Conservation (phyloP, 305 asterid genomes). For the Solanum aculeatissimum region DNA sequence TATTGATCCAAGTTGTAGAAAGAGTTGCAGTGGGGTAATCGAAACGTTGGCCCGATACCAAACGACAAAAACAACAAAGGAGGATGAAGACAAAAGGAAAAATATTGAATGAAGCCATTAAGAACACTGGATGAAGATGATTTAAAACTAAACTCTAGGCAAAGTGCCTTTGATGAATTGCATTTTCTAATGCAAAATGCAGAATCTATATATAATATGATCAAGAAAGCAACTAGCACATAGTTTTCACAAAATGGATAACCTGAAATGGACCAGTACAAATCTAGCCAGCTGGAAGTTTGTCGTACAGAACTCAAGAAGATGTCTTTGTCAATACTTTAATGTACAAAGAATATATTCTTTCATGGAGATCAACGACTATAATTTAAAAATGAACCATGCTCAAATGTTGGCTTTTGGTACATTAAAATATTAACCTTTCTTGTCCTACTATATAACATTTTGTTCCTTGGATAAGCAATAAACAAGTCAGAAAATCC, state of each 20-base stretch:
- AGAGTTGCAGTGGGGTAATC: conserved; percentile 36
- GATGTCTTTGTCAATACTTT: background rate
- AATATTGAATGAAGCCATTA: background rate
- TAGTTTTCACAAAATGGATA: background rate
- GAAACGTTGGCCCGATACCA: conserved; percentile 15
- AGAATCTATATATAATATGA: background rate
- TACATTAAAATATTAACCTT: background rate
- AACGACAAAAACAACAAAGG: background rate
- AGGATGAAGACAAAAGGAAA: background rate
- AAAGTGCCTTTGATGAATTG: background rate
- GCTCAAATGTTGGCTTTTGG: background rate
- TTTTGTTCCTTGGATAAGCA: background rate
- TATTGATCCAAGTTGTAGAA: conserved; percentile 34
- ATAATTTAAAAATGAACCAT: background rate
- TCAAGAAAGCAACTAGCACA: background rate
- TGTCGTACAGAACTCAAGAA: background rate
- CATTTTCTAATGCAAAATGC: background rate
- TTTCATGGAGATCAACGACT: background rate
- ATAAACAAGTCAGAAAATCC: background rate
- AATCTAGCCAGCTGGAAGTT: background rate
- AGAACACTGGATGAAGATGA: background rate
- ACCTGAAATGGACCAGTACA: background rate
- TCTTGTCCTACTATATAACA: background rate
- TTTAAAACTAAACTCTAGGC: background rate
- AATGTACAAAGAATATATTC: background rate